Base-by-base conservation (phyloP, 441 rosid genomes). In the Adansonia gregorii region DNA sequence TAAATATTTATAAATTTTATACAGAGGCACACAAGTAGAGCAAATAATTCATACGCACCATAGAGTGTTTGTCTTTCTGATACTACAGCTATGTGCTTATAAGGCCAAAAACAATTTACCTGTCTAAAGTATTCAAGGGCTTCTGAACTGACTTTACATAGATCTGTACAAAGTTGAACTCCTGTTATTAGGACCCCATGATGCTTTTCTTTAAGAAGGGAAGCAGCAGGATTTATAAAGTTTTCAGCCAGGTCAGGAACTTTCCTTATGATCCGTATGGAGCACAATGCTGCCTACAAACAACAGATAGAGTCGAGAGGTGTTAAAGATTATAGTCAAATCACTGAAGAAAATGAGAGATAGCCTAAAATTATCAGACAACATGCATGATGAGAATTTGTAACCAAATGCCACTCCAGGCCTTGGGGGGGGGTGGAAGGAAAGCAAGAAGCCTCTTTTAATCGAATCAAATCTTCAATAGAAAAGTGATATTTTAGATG, bases 171-270 rank as follows among this genome's bases (percentile, higher is more conserved):
- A 72, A 97, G 97, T 83, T 97, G 98, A 88, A 97, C 82, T 83
- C 98, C 98, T 64, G 99, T 93, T 81, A 94, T 90, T 82, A 94
- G 81, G 81, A 93, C 98, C 71, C 99, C 99, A 83, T 97, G 99
- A 86, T 97, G 99, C 74, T 97, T 97, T 90, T 94, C 99, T 88
- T 88, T 93, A 80, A 97, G 98, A 73, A 97, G 89, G 20, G 95
- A 78, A 63, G 97, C 88, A 77, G 96, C 91, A 80, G 95, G 89
- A 61, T 97, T 94, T 79, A 94, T 83, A 87, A 97, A 97, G 88
- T 94, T 97, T 84, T 97, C 99, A 45, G 99, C 97, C 78, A 97
- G 89, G 82, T 93, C 99, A 39, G 98, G 97, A 72, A 97, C 99
- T 88, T 97, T 97, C 93, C 84, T 94, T 83, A 97, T 88, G 72